Conservation (phyloP, 495 filamentous ascomycete species). For the Echria macrotheca region DNA sequence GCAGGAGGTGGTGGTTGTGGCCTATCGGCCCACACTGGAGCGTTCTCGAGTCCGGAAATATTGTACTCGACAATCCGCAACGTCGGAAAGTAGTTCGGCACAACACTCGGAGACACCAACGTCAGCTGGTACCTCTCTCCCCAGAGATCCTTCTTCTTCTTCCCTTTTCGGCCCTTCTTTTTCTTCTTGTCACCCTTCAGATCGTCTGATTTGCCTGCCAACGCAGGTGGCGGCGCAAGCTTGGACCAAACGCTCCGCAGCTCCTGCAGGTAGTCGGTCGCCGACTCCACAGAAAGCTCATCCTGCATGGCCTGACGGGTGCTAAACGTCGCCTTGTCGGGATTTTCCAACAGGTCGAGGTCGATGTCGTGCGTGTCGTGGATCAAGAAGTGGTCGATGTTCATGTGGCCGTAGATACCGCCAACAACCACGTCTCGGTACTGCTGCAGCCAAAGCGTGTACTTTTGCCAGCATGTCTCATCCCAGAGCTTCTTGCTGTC, state of each 20-base stretch:
- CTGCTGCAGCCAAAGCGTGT: conserved; percentile 80
- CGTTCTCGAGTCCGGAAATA: conserved; percentile 66
- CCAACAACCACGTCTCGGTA: conserved; percentile 85
- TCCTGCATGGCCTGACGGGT: conserved; percentile 40
- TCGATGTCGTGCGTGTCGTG: conserved; percentile 79
- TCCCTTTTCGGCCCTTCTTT: conserved; percentile 39
- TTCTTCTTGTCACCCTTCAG: conserved; percentile 34
- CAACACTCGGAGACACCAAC: conserved; percentile 74
- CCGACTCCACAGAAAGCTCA: conserved; percentile 57
- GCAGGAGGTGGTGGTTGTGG: neutral
- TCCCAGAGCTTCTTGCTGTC: conserved; percentile 83
- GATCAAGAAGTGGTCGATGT: conserved; percentile 94
- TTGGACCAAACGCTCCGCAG: conserved; percentile 72
- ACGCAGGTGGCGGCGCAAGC: conserved; percentile 54
- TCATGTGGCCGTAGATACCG: conserved; percentile 91
- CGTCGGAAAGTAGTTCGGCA: conserved; percentile 90
- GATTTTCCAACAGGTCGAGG: conserved; percentile 41
- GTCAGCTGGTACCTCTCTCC: conserved; percentile 80
- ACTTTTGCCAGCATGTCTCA: conserved; percentile 95
- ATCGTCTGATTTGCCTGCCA: conserved; percentile 31
- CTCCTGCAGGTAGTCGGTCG: conserved; percentile 71
- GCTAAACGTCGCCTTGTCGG: conserved; percentile 26
- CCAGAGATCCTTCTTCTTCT: conserved; percentile 52
- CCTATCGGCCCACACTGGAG: conserved; percentile 39
- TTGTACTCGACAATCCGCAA: conserved; percentile 90